Evolutionary conservation across 805 yeast genomes (phyloP).

Genomic region (Ascoidea asiatica): DNA sequence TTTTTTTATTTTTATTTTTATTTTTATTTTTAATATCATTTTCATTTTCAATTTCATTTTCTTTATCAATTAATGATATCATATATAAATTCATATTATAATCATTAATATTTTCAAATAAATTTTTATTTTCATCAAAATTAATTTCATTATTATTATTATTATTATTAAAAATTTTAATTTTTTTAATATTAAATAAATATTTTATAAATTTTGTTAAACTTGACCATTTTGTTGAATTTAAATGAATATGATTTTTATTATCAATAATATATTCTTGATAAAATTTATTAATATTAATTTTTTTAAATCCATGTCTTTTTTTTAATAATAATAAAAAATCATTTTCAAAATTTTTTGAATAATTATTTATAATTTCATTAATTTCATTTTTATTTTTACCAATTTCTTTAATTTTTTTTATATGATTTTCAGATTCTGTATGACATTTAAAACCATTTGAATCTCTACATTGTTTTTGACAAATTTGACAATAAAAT

Average conservation of each 20-base stretch:
- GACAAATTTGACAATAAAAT: conserved; percentile 86
- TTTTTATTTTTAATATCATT: background rate
- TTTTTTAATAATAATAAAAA: conserved; percentile 50
- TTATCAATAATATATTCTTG: conserved; percentile 72
- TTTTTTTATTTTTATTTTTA: background rate
- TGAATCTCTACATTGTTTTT: conserved; percentile 89
- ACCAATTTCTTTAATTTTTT: conserved; percentile 34
- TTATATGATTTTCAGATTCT: conserved; percentile 66
- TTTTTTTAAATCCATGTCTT: conserved; percentile 69
- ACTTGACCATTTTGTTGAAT: conserved; percentile 71
- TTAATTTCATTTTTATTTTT: conserved; percentile 23
- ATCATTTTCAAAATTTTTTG: conserved; percentile 44
- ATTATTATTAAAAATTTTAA: conserved; percentile 16
- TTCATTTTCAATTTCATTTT: conserved; percentile 4
- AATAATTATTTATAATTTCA: conserved; percentile 36
- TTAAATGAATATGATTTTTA: conserved; percentile 79
- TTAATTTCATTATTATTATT: background rate
- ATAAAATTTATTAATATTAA: conserved; percentile 76
- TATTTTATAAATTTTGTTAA: conserved; percentile 54
- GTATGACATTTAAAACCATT: conserved; percentile 90
- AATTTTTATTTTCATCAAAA: too few species aligned
- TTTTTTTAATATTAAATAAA: conserved; percentile 41
- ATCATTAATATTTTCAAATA: background rate
- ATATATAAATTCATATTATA: background rate
- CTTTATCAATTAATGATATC: background rate